Evolutionary conservation across 2,329 filamentous ascomycete genomes (phyloP), one percentile per base, ranked within the genome.

Genomic region (Aspergillus hiratsukae): DNA sequence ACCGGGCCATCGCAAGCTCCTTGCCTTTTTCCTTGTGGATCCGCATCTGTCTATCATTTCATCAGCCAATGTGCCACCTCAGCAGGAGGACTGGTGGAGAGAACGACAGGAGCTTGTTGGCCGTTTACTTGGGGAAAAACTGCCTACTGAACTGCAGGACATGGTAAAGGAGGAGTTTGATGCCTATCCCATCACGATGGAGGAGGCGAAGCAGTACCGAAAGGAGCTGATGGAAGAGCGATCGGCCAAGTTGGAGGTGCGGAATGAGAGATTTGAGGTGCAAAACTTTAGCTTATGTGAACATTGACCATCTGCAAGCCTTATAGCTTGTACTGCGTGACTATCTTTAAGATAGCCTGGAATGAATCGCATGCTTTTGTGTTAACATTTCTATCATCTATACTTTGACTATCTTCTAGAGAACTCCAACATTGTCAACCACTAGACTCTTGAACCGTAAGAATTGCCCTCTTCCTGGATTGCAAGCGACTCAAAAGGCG

Each of bases 1-100:
- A 55, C 79, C 81, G 0, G 84, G 84, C 2, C 80, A 86, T 63
- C 73, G 81, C 14, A 80, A 81, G 60, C 80, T 86, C 54, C 69
- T 87, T 0, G 80, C 80, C 0, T 72, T 87, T 41, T 87, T 81
- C 65, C 75, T 87, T 1, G 79, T 87, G 0, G 83, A 87, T 60
- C 84, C 84, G 0, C 64, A 78, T 29, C 63, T 71, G 4, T 76
- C 76, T 6, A 75, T 87, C 50, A 73, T 82, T 9, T 84, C 73
- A 2, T 81, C 78, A 0, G 74, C 75, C 0, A 80, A 83, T 55
- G 74, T 83, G 0, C 80, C 80, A 1, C 79, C 79, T 2, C 81
- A 83, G 62, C 77, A 76, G 56, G 64, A 70, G 40, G 69, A 76
- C 2, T 83, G 80, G 80, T 77, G 71, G 67, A 52, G 51, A 1